These are phyloP conservation scores for Backusella australiensis DNA, from an alignment of 192 early-diverging fungal species.

Conservation along the genomic window DNA sequence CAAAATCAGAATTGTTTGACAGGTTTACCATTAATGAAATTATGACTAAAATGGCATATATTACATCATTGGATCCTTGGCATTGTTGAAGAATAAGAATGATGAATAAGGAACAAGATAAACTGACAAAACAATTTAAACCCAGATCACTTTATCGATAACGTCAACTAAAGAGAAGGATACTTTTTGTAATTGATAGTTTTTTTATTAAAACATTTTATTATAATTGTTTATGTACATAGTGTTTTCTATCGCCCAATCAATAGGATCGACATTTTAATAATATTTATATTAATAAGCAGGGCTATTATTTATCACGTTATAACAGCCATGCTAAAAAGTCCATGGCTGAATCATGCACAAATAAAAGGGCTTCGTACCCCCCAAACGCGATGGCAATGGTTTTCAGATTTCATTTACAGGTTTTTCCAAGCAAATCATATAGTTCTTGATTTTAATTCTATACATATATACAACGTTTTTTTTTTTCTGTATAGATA, in stretches of 20 bases:
- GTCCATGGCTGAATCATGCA: background rate
- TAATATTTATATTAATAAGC: background rate
- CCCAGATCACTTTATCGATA: background rate
- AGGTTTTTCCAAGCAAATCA: too few species aligned
- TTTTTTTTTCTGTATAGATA: background rate
- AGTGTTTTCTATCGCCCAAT: background rate
- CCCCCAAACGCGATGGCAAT: background rate
- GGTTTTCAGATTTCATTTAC: too few species aligned
- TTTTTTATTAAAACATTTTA: background rate
- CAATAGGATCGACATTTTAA: background rate
- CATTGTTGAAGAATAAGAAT: background rate
- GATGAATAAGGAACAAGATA: background rate
- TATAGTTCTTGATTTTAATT: background rate
- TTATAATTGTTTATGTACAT: background rate
- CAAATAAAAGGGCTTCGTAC: background rate
- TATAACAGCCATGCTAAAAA: background rate
- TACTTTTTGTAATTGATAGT: too few species aligned
- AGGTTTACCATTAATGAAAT: background rate
- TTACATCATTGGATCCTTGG: background rate
- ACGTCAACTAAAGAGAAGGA: background rate
- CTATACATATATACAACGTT: background rate
- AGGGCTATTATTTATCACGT: background rate
- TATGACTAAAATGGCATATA: background rate
- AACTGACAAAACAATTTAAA: background rate
- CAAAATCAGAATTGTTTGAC: background rate